Evolutionary conservation across 306 rosid genomes (phyloP).

Genomic region (Mimosa bimucronata): DNA sequence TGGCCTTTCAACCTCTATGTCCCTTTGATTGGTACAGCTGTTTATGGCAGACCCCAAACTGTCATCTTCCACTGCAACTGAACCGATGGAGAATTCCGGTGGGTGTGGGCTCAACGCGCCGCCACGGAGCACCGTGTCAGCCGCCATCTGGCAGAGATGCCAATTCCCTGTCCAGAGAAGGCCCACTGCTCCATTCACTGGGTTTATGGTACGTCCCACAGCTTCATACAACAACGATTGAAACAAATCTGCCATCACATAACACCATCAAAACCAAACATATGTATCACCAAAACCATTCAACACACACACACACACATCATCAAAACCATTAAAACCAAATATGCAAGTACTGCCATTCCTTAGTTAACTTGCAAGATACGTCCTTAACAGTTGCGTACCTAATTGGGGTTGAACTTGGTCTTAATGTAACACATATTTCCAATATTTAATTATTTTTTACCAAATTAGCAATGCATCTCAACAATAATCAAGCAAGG

Average conservation of each 20-base stretch:
- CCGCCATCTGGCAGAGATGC: conserved; percentile 76
- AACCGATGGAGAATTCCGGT: conserved; percentile 14
- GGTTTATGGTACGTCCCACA: conserved; percentile 78
- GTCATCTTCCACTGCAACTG: neutral
- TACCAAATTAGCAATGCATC: too few relatives aligned
- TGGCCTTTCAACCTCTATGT: neutral
- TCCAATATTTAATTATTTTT: too few relatives aligned
- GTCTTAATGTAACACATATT: too few relatives aligned
- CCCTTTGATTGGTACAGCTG: neutral
- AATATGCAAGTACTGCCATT: too few relatives aligned
- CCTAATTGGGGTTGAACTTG: too few relatives aligned
- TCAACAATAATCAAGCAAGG: too few relatives aligned
- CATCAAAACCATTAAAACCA: too few relatives aligned
- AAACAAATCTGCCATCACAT: conserved; percentile 60
- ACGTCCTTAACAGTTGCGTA: too few relatives aligned
- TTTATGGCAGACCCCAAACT: neutral
- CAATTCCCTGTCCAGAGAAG: conserved; percentile 75
- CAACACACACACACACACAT: too few relatives aligned
- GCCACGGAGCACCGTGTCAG: conserved; percentile 61
- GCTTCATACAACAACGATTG: conserved; percentile 83
- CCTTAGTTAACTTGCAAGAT: too few relatives aligned
- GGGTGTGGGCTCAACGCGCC: conserved; percentile 52
- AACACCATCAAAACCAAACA: neutral
- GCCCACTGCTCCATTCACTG: conserved; percentile 84
- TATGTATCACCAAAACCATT: neutral